Evolutionary conservation across 306 rosid species (phyloP).

Genomic region (Lablab purpureus): DNA sequence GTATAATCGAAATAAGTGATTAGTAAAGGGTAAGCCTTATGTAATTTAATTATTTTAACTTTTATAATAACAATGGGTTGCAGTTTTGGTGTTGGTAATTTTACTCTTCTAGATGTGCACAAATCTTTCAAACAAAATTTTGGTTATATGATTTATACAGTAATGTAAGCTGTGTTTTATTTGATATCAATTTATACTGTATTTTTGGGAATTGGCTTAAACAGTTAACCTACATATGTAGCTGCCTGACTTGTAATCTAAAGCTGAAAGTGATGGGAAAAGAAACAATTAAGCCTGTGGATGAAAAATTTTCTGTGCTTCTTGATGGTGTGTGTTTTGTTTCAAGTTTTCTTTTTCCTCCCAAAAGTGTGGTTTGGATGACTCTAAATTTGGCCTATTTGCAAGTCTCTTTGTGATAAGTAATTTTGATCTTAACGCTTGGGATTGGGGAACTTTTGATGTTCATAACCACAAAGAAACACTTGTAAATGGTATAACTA

Average conservation of each 20-base stretch:
- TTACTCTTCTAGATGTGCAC: neutral
- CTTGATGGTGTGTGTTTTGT: neutral
- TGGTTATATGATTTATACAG: neutral
- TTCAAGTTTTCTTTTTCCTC: neutral
- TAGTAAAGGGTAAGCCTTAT: neutral
- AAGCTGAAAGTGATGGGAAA: neutral
- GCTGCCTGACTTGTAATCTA: slow-evolving; percentile 7
- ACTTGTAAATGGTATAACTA: neutral
- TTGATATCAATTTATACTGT: neutral
- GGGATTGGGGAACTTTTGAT: neutral
- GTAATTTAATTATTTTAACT: neutral
- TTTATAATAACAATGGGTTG: slow-evolving; percentile 4
- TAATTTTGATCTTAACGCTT: neutral
- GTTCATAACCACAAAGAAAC: neutral
- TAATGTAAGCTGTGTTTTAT: neutral
- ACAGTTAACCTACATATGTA: neutral
- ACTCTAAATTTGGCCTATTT: neutral
- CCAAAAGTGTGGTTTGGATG: neutral
- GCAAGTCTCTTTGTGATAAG: neutral
- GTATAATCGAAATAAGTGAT: neutral
- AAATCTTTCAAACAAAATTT: neutral
- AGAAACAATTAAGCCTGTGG: neutral
- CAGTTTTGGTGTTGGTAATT: slow-evolving; percentile 1
- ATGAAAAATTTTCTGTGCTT: neutral
- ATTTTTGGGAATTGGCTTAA: neutral